phyloP scores from a whole-genome alignment of 176 grass and related monocot species.

The Triticum monococcum region DNA sequence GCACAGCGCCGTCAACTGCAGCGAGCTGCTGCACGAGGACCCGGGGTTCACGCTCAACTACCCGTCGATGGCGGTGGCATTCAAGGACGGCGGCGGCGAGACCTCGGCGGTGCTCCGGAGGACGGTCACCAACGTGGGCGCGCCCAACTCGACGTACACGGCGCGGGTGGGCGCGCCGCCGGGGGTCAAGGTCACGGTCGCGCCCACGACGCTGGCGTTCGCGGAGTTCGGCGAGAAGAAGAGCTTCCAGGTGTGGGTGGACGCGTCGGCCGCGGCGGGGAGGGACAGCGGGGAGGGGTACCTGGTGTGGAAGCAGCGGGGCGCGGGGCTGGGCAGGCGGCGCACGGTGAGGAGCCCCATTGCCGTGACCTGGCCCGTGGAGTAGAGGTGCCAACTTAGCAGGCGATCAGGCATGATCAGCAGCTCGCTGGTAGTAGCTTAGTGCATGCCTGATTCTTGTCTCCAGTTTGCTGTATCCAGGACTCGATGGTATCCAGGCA shows the following conservation, averaged over 20 bases:
- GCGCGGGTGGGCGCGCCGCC: constrained; percentile 42
- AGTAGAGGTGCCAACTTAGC: constrained; percentile 10
- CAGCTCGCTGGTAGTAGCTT: neutral
- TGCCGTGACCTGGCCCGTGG: constrained; percentile 54
- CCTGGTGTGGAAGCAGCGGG: constrained; percentile 66
- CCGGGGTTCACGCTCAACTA: constrained; percentile 81
- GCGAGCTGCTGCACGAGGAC: constrained; percentile 9
- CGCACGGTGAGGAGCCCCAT: constrained; percentile 88
- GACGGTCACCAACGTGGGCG: constrained; percentile 68
- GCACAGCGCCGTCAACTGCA: constrained; percentile 68
- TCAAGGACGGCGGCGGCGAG: constrained; percentile 33
- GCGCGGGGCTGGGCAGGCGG: constrained; percentile 32
- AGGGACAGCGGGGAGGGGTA: constrained; percentile 48
- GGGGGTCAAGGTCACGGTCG: constrained; percentile 49
- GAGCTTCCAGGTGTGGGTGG: constrained; percentile 51
- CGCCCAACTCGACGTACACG: constrained; percentile 58
- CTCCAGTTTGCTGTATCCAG: neutral
- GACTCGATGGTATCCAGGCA: neutral
- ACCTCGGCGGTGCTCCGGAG: constrained; percentile 38
- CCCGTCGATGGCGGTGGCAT: constrained; percentile 68
- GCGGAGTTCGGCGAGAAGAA: constrained; percentile 51
- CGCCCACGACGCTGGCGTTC: constrained; percentile 56
- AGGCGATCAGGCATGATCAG: neutral
- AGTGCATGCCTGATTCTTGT: neutral
- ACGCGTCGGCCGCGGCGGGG: constrained; percentile 21